Percentiles rank a stretch among this genome's conserved stretches.
phyloP scores from a whole-genome alignment of 768 basidiomycete species.

The Mycena epipterygia region DNA sequence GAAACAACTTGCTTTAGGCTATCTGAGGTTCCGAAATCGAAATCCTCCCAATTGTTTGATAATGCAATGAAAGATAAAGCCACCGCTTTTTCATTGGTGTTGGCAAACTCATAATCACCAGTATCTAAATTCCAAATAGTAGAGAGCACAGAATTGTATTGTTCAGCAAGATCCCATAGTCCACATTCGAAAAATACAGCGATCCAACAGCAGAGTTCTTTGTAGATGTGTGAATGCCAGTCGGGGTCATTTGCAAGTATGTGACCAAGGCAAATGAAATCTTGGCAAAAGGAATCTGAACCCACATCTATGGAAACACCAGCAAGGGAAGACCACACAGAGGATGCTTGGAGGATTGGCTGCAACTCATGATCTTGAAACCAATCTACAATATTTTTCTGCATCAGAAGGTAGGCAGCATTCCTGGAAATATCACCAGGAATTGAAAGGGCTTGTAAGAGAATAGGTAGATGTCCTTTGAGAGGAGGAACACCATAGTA shows the following conservation, averaged over 20 bases:
- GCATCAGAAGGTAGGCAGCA: not conserved
- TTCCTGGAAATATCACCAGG: not conserved
- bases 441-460: not conserved
- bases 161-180: not conserved
- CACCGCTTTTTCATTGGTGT: not conserved
- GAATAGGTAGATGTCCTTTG: not conserved
- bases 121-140: not conserved
- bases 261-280: not conserved
- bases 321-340: not conserved
- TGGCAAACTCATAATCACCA: not conserved
- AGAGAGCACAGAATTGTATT: not conserved
- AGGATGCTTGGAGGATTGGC: not conserved
- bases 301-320: not conserved
- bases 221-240: not conserved
- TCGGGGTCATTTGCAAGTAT: not conserved
- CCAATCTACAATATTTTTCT: not conserved
- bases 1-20: too few species aligned
- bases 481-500: not conserved
- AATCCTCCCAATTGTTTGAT: not conserved
- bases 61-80: not conserved
- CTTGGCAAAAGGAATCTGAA: not conserved
- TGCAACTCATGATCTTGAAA: not conserved
- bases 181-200: not conserved
- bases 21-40: not conserved
- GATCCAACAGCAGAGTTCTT: not conserved